Conservation (phyloP, 306 rosid species). For the Cucumis hystrix region DNA sequence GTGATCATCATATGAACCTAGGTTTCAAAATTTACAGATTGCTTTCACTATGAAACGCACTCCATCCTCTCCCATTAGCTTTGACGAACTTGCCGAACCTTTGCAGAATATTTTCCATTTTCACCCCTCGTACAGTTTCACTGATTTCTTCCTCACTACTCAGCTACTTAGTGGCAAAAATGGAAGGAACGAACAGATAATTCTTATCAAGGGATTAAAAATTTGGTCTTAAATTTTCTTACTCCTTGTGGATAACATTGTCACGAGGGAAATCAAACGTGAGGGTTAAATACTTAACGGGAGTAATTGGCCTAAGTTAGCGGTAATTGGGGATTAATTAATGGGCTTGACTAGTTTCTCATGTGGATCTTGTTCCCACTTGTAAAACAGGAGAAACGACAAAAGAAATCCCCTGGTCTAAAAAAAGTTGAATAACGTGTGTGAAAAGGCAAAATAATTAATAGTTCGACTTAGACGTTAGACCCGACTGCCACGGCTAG, state of each 20-base stretch:
- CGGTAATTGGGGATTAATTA: background rate
- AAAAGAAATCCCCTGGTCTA: background rate
- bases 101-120: background rate
- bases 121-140: background rate
- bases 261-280: background rate
- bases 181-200: constrained; percentile 6
- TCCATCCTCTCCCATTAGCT: constrained; percentile 13
- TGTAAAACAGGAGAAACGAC: background rate
- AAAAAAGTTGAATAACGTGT: background rate
- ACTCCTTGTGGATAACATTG: background rate
- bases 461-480: background rate
- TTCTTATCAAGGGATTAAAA: too few species aligned
- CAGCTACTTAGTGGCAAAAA: constrained; percentile 14
- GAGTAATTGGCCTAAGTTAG: background rate
- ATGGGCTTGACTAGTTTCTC: background rate
- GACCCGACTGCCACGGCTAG: background rate
- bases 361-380: background rate
- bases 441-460: background rate
- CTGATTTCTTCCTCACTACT: background rate
- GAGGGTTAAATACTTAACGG: background rate
- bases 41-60: background rate
- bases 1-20: background rate
- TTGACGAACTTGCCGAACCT: background rate
- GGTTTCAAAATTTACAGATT: background rate
- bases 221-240: background rate